Base-by-base conservation (phyloP, 2,329 filamentous ascomycete genomes). In the Venturia nashicola region DNA sequence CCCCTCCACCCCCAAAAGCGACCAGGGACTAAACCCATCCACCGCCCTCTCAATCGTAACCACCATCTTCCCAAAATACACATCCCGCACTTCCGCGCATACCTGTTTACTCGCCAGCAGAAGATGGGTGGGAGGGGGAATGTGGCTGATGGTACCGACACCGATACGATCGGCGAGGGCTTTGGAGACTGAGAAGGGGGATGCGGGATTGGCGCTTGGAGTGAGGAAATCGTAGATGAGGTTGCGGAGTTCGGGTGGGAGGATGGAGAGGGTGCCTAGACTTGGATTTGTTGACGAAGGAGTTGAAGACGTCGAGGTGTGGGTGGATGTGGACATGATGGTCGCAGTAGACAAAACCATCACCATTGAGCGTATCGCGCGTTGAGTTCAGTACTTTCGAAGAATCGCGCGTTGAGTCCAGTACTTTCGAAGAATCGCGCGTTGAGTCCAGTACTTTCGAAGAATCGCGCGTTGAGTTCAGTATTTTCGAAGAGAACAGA, bases 201-300 rank as follows among this genome's bases (percentile, higher is more conserved):
- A 23, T 5, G 59, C 0, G 34, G 60, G 43, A 11, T 32, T 11
- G n/a, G 40, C 40, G 34, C 12, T 6, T 8, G 60, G 60, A 7
- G 60, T 39, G 5, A 62, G 43, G 43, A 32, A 51, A 23, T 48
- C 60, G 42, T 62, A 62, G 60, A 62, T 39, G 43, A 48, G 20
- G 8, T 42, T 18, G 32, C 46, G 61, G 36, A 63, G n/a, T 46
- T 63, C 61, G n/a, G 51, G n/a, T 20, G 61, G 61, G 27, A 63
- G 61, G 14, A 9, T 23, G 12, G 27, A 27, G 14, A 63, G 46
- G 20, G 23, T 59, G n/a, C 40, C 60, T 8, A 36, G 32, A 4
- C 48, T 55, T 27, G 27, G 27, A 27, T 27, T 27, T 27, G 27
- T 27, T 27, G 27, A 27, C 27, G 27, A 27, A 2, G 27, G 27